Percentiles rank a stretch among this genome's conserved stretches.
Conservation (phyloP, 768 basidiomycete species). For the Porphyrellus cyaneotinctus region DNA sequence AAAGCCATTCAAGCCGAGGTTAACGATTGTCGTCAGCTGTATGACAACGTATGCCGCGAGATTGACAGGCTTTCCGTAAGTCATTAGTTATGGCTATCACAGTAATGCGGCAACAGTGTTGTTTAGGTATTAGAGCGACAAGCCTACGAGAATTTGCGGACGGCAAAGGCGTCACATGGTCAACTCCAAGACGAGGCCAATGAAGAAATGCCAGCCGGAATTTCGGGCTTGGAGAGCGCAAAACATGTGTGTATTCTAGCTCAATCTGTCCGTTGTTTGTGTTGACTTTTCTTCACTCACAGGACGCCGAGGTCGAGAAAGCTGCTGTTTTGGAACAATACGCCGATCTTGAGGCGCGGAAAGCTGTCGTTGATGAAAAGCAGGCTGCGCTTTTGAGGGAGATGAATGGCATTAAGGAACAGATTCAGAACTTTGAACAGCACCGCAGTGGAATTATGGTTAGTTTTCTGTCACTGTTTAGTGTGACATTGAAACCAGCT, state of each 20-base stretch:
- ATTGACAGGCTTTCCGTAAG: conserved; percentile 36
- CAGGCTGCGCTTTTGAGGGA: conserved; percentile 43
- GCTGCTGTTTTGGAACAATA: conserved; percentile 46
- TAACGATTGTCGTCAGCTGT: conserved; percentile 28
- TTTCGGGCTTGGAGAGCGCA: conserved; percentile 52
- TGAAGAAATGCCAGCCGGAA: conserved; percentile 62
- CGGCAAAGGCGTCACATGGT: conserved; percentile 35
- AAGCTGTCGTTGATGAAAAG: conserved; percentile 42
- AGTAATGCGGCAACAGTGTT: background rate
- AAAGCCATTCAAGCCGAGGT: conserved; percentile 26
- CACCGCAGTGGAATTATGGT: conserved; percentile 43
- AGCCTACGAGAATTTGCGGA: conserved; percentile 23
- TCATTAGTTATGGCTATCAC: background rate
- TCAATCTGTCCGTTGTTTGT: background rate
- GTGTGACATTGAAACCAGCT: background rate
- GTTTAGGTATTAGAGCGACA: conserved; percentile 19
- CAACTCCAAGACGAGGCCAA: conserved; percentile 57
- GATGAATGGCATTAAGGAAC: conserved; percentile 42
- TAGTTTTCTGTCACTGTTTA: conserved; percentile 15
- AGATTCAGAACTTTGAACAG: conserved; percentile 51
- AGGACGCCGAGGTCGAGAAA: conserved; percentile 59
- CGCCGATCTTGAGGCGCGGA: conserved; percentile 40
- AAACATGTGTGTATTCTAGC: conserved; percentile 42
- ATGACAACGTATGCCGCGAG: conserved; percentile 26
- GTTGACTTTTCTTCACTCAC: conserved; percentile 4